Evolutionary conservation across 495 filamentous ascomycete genomes (phyloP).

Genomic region (Rhypophila decipiens): DNA sequence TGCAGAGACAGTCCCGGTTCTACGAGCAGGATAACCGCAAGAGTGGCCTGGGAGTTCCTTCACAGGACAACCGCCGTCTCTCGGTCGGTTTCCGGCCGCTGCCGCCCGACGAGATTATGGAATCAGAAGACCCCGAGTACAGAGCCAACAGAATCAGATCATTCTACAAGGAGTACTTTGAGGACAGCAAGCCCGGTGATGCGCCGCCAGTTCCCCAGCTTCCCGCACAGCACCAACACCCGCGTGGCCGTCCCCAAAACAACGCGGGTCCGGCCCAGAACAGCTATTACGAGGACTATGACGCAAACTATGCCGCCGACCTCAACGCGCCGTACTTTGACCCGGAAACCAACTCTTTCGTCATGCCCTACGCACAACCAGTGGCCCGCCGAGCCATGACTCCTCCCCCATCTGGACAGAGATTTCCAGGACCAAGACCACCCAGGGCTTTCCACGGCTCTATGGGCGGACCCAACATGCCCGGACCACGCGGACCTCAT

Average conservation of each 20-base stretch:
- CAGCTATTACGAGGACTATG: constrained; percentile 7
- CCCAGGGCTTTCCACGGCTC: constrained; percentile 31
- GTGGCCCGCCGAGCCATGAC: constrained; percentile 92
- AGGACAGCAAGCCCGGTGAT: constrained; percentile 57
- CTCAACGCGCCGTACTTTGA: constrained; percentile 70
- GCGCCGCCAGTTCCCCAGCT: constrained; percentile 33
- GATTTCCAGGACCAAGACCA: constrained; percentile 47
- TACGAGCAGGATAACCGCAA: constrained; percentile 23
- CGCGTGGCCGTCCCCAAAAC: constrained; percentile 11
- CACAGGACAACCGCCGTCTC: constrained; percentile 62
- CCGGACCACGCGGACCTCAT: constrained; percentile 22
- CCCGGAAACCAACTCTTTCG: constrained; percentile 64
- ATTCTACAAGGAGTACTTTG: constrained; percentile 99
- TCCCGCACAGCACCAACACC: constrained; percentile 16
- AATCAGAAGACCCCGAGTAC: constrained; percentile 84
- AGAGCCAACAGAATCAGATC: constrained; percentile 94
- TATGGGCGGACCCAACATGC: constrained; percentile 25
- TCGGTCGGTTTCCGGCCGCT: constrained; percentile 91
- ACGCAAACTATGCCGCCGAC: constrained; percentile 51
- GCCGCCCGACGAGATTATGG: constrained; percentile 63
- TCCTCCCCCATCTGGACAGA: constrained; percentile 75
- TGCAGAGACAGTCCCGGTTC: constrained; percentile 31
- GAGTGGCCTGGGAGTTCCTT: constrained; percentile 48
- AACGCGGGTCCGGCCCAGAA: too few relatives aligned
- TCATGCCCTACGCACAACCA: constrained; percentile 75